A percentile compares a stretch with the other conserved stretches of the same genome.
phyloP scores from a whole-genome alignment of 139 green algal genomes.

The Micractinium conductrix region DNA sequence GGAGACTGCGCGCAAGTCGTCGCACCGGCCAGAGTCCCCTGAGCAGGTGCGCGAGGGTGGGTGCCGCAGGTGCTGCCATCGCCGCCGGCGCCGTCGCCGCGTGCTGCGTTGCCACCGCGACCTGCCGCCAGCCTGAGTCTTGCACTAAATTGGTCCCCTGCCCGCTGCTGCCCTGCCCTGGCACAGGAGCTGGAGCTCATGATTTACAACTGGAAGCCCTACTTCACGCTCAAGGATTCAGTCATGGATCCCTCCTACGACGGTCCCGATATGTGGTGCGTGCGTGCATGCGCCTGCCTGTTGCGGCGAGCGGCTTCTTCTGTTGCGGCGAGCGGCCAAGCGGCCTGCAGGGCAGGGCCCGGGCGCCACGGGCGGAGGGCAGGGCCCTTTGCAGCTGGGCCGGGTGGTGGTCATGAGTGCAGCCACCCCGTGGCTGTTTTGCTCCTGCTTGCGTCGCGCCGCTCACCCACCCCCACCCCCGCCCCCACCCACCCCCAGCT shows the following conservation, averaged over 20 bases:
- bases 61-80: too few relatives aligned
- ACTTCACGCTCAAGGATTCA: slow-evolving; percentile 69
- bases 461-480: background rate
- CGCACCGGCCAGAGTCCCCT: slow-evolving; percentile 68
- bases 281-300: background rate
- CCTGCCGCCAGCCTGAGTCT: background rate
- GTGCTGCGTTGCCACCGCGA: background rate
- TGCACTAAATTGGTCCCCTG: background rate
- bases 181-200: slow-evolving; percentile 70
- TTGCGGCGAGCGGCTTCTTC: too few relatives aligned
- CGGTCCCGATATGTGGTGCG: slow-evolving; percentile 67
- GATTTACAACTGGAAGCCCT: slow-evolving; percentile 75
- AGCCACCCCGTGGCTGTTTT: too few relatives aligned
- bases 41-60: slow-evolving; percentile 54
- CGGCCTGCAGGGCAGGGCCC: too few relatives aligned
- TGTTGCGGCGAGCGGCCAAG: too few relatives aligned
- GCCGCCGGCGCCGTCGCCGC: too few relatives aligned
- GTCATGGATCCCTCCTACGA: slow-evolving; percentile 82
- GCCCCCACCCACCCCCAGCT: background rate
- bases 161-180: background rate
- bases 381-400: too few relatives aligned
- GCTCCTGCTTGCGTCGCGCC: too few relatives aligned
- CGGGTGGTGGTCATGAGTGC: too few relatives aligned
- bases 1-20: slow-evolving; percentile 60
- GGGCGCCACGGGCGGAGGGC: too few relatives aligned